Base-by-base conservation (phyloP, 805 yeast species). In the Candida parachauliodes region DNA sequence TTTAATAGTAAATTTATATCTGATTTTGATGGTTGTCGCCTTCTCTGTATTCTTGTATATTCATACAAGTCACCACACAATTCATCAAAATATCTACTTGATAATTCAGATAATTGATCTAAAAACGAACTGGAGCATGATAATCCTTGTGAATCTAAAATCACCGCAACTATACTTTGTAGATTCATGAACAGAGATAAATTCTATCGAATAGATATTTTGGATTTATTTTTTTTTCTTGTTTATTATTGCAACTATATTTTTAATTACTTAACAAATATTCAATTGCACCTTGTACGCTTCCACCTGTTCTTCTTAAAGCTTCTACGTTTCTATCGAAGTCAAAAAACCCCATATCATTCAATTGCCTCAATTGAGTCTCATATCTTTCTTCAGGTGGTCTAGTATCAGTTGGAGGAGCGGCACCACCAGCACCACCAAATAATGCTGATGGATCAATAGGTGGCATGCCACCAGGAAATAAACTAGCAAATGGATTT, bases 271-370 rank as follows among this genome's bases (percentile, higher is more conserved):
- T 48, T 41, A 89, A 72, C 50, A 89, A 67, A 37, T 87, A 85
- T 60, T 91, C 97, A 36, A 91, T 72, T 8, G 98, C 98, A 32
- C 97, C 97, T 65, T 91, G 96, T 18, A 91, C 97, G 45, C 89
- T 86, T 7, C 98, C 98, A 23, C 98, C 98, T 39, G 91, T 79
- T 64, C 98, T 79, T 67, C 97, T 79, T 51, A 93, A 73, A 1
- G 98, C 98, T 20, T 79, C 81, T 17, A 93, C 88, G 55, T 93
- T 93, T 49, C 86, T 75, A 49, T 91, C 98, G 56, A 91, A 91
- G 49, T 91, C 97, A 48, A 77, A 79, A 66, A 91, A 91, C n/a
- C 74, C 74, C 74, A 68, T 68, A 44, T 68, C 74, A 48, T 68
- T 68, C 50, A 68, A 62, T 47, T 67, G 74, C 44, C 70, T 54